Evolutionary conservation across 805 yeast genomes (phyloP).

Genomic region (Kockiozyma suomiensis): DNA sequence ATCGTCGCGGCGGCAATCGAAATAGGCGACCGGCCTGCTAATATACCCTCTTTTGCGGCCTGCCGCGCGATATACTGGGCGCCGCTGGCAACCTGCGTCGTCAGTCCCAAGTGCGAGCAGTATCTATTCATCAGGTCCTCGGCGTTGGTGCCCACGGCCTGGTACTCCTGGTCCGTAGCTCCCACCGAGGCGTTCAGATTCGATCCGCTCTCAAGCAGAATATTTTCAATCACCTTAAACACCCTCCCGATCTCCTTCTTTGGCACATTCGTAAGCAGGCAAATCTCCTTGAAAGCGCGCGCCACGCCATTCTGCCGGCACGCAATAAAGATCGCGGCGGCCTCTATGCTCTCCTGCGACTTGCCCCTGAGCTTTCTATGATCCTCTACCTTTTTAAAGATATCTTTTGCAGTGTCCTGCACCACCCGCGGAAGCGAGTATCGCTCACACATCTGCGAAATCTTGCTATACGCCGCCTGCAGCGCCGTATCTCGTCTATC

Average conservation of each 20-base stretch:
- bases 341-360: slow-evolving; percentile 91
- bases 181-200: slow-evolving; percentile 36
- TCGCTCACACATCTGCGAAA: slow-evolving; percentile 96
- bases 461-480: slow-evolving; percentile 85
- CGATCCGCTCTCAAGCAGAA: slow-evolving; percentile 39
- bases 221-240: slow-evolving; percentile 68
- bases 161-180: slow-evolving; percentile 48
- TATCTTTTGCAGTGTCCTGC: slow-evolving; percentile 97
- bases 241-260: slow-evolving; percentile 83
- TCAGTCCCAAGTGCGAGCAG: slow-evolving; percentile 90
- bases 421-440: slow-evolving; percentile 92
- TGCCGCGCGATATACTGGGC: slow-evolving; percentile 90
- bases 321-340: slow-evolving; percentile 92
- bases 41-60: slow-evolving; percentile 86
- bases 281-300: slow-evolving; percentile 91
- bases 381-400: slow-evolving; percentile 86
- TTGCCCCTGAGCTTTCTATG: slow-evolving; percentile 85
- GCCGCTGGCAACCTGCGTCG: slow-evolving; percentile 81
- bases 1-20: slow-evolving; percentile 98
- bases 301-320: slow-evolving; percentile 93
- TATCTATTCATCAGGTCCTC: slow-evolving; percentile 94
- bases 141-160: slow-evolving; percentile 84
- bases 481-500: slow-evolving; percentile 87
- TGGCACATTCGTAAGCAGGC: slow-evolving; percentile 92
- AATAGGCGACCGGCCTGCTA: slow-evolving; percentile 95